A percentile compares a stretch with the other conserved stretches of the same genome.
phyloP scores from a whole-genome alignment of 805 yeast species.

The Cyberlindnera nakhonratchasimensis region DNA sequence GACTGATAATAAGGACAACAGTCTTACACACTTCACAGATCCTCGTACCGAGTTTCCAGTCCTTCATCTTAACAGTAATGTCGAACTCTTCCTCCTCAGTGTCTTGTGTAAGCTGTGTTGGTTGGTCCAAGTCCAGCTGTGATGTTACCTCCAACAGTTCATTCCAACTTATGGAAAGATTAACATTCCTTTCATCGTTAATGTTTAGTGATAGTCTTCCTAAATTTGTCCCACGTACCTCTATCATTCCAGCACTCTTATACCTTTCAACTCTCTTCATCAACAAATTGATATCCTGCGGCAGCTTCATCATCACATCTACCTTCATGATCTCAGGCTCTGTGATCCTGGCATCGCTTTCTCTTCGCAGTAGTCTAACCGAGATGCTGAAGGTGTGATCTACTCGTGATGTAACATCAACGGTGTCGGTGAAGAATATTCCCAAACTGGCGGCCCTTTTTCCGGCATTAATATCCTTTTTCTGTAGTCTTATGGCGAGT shows the following conservation, averaged over 20 bases:
- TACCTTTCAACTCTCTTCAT: constrained; percentile 67
- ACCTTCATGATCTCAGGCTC: constrained; percentile 63
- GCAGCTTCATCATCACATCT: constrained; percentile 50
- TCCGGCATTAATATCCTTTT: constrained; percentile 24
- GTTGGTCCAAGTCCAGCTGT: constrained; percentile 28
- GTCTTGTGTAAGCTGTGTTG: constrained; percentile 16
- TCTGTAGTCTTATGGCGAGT: constrained; percentile 49
- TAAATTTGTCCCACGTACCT: constrained; percentile 45
- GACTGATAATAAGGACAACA: constrained; percentile 54
- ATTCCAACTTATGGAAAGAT: constrained; percentile 58
- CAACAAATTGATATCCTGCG: constrained; percentile 45
- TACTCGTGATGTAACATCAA: constrained; percentile 41
- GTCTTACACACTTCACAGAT: constrained; percentile 60
- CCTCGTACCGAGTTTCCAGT: constrained; percentile 66
- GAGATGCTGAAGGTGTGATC: constrained; percentile 71
- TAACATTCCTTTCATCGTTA: constrained; percentile 49
- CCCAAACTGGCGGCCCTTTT: constrained; percentile 51
- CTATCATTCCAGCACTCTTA: constrained; percentile 46
- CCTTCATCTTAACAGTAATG: constrained; percentile 51
- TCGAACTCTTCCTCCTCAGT: constrained; percentile 35
- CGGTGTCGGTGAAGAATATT: constrained; percentile 49
- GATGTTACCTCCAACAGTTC: constrained; percentile 41
- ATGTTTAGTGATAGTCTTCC: constrained; percentile 52
- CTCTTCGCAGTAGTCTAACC: constrained; percentile 55
- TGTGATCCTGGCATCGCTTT: constrained; percentile 46